Conservation (phyloP, 345 rosid species). For the Eucalyptus marginata region DNA sequence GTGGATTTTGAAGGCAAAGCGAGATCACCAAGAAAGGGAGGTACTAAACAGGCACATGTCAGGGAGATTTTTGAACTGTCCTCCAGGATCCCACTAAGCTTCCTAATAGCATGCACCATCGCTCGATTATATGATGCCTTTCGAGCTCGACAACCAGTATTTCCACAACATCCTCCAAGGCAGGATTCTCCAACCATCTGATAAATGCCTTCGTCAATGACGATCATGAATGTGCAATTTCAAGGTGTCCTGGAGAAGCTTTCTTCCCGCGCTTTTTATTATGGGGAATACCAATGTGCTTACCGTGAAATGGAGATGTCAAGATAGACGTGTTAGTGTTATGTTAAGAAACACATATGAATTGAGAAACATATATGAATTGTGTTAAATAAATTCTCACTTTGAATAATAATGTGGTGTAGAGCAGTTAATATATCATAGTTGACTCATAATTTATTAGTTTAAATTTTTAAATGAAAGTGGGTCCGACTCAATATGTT, state of each 20-base stretch:
- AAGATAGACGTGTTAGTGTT: background rate
- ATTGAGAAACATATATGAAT: no score
- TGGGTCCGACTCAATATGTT: fast-evolving
- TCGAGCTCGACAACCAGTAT: constrained; percentile 56
- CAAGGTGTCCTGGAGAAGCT: constrained; percentile 20
- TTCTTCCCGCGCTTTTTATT: constrained; percentile 33
- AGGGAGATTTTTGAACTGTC: background rate
- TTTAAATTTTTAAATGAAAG: background rate
- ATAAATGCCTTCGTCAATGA: constrained; percentile 34
- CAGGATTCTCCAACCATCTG: constrained; percentile 41
- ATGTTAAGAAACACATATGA: background rate
- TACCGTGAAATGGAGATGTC: constrained; percentile 21
- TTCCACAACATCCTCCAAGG: constrained; percentile 49
- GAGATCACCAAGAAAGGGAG: background rate
- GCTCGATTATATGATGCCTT: constrained; percentile 28
- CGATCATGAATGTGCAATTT: constrained; percentile 34
- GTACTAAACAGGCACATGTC: background rate
- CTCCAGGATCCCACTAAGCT: background rate
- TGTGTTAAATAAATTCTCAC: no score
- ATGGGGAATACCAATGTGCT: constrained; percentile 61
- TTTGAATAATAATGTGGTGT: no score
- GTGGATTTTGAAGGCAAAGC: background rate
- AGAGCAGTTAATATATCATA: fast-evolving
- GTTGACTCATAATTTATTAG: fast-evolving
- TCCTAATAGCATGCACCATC: background rate